Percentiles rank a stretch among this genome's conserved stretches.
Conservation (phyloP, 75 land plant genomes). For the Cunninghamia lanceolata region DNA sequence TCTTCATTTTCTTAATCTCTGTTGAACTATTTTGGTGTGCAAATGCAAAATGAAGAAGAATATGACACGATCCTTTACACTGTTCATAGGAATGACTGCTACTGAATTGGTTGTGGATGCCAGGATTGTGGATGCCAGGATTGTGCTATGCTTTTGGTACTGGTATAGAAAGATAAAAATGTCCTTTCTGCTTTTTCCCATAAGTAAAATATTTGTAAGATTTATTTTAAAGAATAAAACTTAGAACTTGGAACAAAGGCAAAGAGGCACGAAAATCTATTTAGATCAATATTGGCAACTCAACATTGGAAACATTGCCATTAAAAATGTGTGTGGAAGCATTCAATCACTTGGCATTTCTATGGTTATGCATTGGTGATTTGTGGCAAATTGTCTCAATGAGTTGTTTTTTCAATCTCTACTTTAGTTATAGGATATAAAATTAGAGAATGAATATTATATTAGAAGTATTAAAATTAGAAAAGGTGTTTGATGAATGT, state of each 20-base stretch:
- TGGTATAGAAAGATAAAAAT: not conserved
- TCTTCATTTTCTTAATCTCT: conserved; percentile 3
- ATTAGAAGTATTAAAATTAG: no score
- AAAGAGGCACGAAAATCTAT: not conserved
- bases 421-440: not conserved
- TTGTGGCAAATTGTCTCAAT: not conserved
- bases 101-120: not conserved
- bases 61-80: no score
- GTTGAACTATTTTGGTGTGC: not conserved
- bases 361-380: not conserved
- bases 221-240: not conserved
- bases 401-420: not conserved
- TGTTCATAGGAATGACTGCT: not conserved
- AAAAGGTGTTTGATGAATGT: no score
- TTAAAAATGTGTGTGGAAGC: no score
- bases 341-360: not conserved
- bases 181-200: not conserved
- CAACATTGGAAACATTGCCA: not conserved
- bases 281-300: not conserved
- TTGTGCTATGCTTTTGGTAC: not conserved
- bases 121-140: not conserved
- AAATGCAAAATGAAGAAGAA: not conserved
- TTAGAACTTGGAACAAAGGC: not conserved
- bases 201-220: not conserved
- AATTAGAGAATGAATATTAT: not conserved